Percentiles rank a stretch among this genome's conserved stretches.
Conservation (phyloP, 495 filamentous ascomycete genomes). For the Penicillium roqueforti region DNA sequence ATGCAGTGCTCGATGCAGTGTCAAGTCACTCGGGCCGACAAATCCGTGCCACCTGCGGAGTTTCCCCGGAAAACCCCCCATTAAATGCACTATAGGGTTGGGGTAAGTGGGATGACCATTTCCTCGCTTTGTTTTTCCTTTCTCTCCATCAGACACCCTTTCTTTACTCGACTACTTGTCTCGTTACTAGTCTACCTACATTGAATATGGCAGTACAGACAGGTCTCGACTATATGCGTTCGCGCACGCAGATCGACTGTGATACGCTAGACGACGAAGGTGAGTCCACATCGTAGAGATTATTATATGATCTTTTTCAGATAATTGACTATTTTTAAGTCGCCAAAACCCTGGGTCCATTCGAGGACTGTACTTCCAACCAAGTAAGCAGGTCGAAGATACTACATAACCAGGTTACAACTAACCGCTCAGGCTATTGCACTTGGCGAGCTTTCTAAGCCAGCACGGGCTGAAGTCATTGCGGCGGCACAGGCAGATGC, state of each 20-base stretch:
- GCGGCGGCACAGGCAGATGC: constrained; percentile 40
- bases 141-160: background rate
- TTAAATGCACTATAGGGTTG: background rate
- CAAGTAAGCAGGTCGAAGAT: constrained; percentile 39
- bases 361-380: constrained; percentile 64
- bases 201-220: constrained; percentile 20
- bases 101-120: background rate
- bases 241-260: constrained; percentile 52
- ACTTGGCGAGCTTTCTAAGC: constrained; percentile 53
- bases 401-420: background rate
- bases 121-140: background rate
- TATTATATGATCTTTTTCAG: background rate
- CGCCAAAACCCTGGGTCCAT: constrained; percentile 53
- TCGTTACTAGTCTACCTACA: background rate
- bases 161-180: background rate
- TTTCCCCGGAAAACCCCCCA: background rate
- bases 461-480: constrained; percentile 46
- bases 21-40: constrained; percentile 1
- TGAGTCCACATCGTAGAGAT: constrained; percentile 10
- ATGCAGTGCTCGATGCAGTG: background rate
- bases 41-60: background rate
- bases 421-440: constrained; percentile 47
- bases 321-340: constrained; percentile 32
- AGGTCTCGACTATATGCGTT: constrained; percentile 40
- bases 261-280: constrained; percentile 58